phyloP scores from a whole-genome alignment of 164 flowering plant species.

The Chloranthus sessilifolius region DNA sequence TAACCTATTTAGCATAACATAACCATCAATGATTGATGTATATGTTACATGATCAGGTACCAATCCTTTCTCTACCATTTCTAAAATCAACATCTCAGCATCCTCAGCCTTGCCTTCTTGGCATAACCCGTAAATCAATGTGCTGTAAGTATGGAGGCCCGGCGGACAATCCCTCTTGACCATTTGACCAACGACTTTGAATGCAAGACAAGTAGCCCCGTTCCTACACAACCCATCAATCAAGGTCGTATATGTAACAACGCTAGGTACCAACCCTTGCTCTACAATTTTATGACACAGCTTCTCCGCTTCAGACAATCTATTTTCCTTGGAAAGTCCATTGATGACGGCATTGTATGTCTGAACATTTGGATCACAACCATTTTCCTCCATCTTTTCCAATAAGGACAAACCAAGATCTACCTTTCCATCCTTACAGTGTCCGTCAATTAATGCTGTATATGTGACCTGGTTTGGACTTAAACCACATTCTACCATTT shows the following conservation, averaged over 20 bases:
- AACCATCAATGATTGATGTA: constrained; percentile 69
- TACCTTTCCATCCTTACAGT: constrained; percentile 51
- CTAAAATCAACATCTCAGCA: constrained; percentile 52
- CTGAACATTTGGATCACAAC: constrained; percentile 40
- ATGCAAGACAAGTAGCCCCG: constrained; percentile 50
- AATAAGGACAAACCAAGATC: constrained; percentile 50
- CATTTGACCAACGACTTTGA: constrained; percentile 60
- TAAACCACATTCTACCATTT: constrained; percentile 48
- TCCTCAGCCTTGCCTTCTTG: constrained; percentile 58
- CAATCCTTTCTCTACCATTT: constrained; percentile 52
- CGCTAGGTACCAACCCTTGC: constrained; percentile 55
- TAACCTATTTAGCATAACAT: constrained; percentile 46
- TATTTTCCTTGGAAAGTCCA: constrained; percentile 46
- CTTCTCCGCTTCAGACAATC: constrained; percentile 38
- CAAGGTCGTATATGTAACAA: constrained; percentile 64
- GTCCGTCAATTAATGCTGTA: constrained; percentile 69
- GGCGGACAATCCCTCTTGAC: constrained; percentile 39
- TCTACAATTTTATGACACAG: constrained; percentile 37
- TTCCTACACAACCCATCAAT: constrained; percentile 61
- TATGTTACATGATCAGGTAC: constrained; percentile 55
- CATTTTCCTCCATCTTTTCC: constrained; percentile 44
- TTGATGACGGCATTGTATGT: constrained; percentile 61
- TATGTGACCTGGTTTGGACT: constrained; percentile 47
- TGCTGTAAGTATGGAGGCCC: constrained; percentile 54
- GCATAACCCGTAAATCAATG: constrained; percentile 62